Evolutionary conservation across 164 flowering plant genomes (phyloP), one percentile per base, ranked within the genome.

Genomic region (Tetracentron sinense): DNA sequence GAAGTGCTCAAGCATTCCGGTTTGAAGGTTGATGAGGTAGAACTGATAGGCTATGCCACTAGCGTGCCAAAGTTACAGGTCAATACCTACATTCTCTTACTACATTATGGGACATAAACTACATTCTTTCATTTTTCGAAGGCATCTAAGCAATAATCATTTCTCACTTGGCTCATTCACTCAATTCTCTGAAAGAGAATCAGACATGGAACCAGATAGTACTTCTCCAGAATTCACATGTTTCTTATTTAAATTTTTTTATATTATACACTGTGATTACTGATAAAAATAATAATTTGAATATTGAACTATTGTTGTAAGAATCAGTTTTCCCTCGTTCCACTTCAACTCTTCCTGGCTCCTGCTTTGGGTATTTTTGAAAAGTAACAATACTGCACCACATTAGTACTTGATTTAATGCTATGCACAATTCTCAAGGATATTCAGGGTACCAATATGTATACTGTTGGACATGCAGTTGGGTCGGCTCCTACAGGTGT

Each of bases 1-100:
- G 95, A 90, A 72, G 79, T 92, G 63, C 77, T 95, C 38, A 70
- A 78, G 60, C 71, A 82, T 73, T 88, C 97, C 42, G 95, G 84
- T 49, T 54, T 92, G 63, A 83, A 81, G 65, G 54, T 75, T 54
- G 86, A 80, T 54, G 97, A 92, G 26, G 88, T 95, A 54, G 99
- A 95, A 76, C 64, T 95, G 68, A 92, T 95, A 63, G 99, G 99
- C 61, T 97, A 98, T 58, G 97, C 92, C 56, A 92, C 99, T 21
- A 83, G 98, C 20, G 96, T 95, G 53, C 99, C 99, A 52, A 95
- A 90, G 74, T 83, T 95, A 78, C 97, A 95, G 97, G 99, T 92
- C 47, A 57, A 56, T 60, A 6, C 47, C 42, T 57, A n/a, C 20
- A 28, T 65, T 57, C 29, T 21, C 49, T 69, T 20, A 33, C 1